A percentile compares a stretch with the other conserved stretches of the same genome.
Evolutionary conservation across 148 eudicot species (phyloP).

Genomic region (Beta vulgaris): DNA sequence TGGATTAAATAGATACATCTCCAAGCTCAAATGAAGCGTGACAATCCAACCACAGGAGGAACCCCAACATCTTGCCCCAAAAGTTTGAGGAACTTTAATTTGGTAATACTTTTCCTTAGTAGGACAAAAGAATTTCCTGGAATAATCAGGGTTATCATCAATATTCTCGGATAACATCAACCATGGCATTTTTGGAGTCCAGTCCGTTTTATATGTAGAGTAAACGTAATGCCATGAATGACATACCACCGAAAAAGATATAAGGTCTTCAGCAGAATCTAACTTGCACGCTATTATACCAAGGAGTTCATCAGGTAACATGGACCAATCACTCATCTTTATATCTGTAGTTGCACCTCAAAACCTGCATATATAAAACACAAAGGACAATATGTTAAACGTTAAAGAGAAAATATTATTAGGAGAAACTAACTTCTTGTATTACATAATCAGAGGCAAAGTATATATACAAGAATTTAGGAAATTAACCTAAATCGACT

Average conservation of each 20-base stretch:
- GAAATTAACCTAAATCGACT: too few species aligned
- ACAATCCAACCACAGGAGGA: neutral
- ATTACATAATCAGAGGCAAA: too few species aligned
- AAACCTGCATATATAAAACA: too few species aligned
- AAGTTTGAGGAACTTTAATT: neutral
- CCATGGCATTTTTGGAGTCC: neutral
- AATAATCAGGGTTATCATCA: neutral
- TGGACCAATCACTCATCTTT: neutral
- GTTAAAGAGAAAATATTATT: too few species aligned
- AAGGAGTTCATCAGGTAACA: neutral
- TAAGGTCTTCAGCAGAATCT: slow-evolving; percentile 11
- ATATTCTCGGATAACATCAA: neutral
- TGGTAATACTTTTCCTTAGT: neutral
- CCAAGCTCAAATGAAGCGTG: neutral
- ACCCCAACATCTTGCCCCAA: too few species aligned
- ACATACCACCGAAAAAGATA: slow-evolving; percentile 6
- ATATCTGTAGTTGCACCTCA: too few species aligned
- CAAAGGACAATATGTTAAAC: too few species aligned
- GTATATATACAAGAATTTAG: too few species aligned
- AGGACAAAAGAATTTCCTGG: neutral
- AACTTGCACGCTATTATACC: neutral
- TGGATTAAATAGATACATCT: slow-evolving; percentile 1
- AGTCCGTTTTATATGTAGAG: neutral
- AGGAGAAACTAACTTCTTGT: too few species aligned
- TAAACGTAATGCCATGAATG: neutral